Conservation (phyloP, 73 alveolate genomes). For the Paramecium primaurelia region DNA sequence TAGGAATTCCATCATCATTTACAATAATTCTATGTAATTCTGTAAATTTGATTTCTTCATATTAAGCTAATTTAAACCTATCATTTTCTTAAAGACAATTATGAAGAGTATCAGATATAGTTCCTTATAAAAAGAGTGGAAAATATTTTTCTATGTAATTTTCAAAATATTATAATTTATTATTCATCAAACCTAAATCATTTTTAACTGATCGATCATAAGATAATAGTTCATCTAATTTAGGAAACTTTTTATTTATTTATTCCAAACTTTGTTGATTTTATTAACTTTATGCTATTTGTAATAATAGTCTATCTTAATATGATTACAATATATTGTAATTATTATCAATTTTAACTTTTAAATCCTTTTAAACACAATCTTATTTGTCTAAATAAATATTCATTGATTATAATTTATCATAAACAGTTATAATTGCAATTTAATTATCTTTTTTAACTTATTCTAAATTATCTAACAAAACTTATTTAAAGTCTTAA, state of each 20-base stretch:
- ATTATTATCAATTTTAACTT: not conserved
- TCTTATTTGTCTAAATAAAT: not conserved
- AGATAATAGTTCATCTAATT: not conserved
- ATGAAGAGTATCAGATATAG: not conserved
- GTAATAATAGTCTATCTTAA: not conserved
- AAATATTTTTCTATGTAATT: slow-evolving; percentile 22
- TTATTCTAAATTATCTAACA: not conserved
- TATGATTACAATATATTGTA: not conserved
- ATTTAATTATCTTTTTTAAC: not conserved
- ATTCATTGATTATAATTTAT: not conserved
- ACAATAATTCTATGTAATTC: slow-evolving; percentile 3
- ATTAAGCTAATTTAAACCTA: not conserved
- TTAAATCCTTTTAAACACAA: not conserved
- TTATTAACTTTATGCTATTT: not conserved
- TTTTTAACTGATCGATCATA: not conserved
- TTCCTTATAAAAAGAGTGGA: slow-evolving; percentile 19
- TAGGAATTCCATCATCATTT: slow-evolving; percentile 17
- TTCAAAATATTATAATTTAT: not conserved
- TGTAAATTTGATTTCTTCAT: slow-evolving; percentile 2
- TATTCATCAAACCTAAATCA: not conserved
- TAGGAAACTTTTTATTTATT: not conserved
- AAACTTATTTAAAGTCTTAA: not conserved
- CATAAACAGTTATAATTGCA: not conserved
- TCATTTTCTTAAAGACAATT: not conserved
- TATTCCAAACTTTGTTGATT: not conserved